Evolutionary conservation across 2,329 filamentous ascomycete genomes (phyloP), one percentile per base, ranked within the genome.

Genomic region (Ophiostoma ulmi): DNA sequence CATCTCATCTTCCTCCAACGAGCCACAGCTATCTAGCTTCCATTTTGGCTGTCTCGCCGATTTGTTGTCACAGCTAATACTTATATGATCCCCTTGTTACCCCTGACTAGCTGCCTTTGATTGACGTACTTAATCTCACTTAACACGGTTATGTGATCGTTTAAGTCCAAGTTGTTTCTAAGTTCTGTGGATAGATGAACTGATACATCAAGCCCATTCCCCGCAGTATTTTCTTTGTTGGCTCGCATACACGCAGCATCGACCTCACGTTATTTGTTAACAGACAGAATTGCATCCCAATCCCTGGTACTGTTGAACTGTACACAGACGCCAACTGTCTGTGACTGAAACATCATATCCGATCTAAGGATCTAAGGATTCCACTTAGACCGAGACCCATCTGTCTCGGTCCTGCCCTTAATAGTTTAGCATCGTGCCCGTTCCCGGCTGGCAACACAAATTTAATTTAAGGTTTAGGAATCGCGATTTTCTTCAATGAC

Each of bases 361-460:
- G 52, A 26, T 58, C 52, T 58, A 55, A 26, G 52, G 52, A 26
- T 58, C 52, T 58, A 55, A 26, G 52, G 52, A 55, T 55, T 14
- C 52, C n/a, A 22, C 52, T 55, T 20, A 26, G 13, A 22, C 52
- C n/a, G 14, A 8, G 52, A 26, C 22, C 52, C 52, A 26, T 58
- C n/a, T 2, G 17, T 7, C 52, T 58, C 52, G 52, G 52, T 58
- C 52, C 52, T 58, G 10, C 52, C 52, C n/a, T 58, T 58, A 55
- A 22, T n/a, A 22, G 48, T 55, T 55, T 55, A 55, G 48, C 41
- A 48, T 20, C 48, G 22, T 22, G 5, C 11, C 48, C 20, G 8
- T 7, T 22, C 20, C 48, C 6, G n/a, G 48, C 48, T 55, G 48
- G 48, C 20, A 55, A 55, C 11, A 55, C 10, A 55, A 17, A 48